These are phyloP conservation scores for Priceomyces carsonii DNA, from an alignment of 805 yeast genomes.

Conservation along the genomic window DNA sequence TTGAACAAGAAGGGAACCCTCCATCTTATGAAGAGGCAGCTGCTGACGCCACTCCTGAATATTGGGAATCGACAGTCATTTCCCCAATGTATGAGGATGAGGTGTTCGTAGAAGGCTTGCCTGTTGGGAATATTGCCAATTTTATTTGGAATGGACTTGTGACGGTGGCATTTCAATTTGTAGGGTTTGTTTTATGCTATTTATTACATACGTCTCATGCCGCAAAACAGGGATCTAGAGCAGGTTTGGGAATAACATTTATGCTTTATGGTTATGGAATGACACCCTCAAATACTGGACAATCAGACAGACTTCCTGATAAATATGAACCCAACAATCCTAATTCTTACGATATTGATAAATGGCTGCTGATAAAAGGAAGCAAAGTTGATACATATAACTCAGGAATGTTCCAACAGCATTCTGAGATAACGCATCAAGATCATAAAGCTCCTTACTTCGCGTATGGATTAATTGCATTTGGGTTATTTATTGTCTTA, in stretches of 20 bases:
- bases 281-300: slow-evolving; percentile 42
- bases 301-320: slow-evolving; percentile 32
- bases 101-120: slow-evolving; percentile 90
- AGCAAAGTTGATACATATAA: slow-evolving; percentile 27
- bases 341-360: slow-evolving; percentile 31
- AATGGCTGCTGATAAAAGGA: slow-evolving; percentile 27
- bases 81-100: slow-evolving; percentile 84
- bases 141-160: slow-evolving; percentile 89
- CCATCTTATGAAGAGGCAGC: slow-evolving; percentile 96
- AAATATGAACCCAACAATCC: slow-evolving; percentile 36
- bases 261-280: slow-evolving; percentile 57
- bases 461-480: slow-evolving; percentile 61
- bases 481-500: slow-evolving; percentile 65
- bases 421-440: slow-evolving; percentile 4
- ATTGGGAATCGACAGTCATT: slow-evolving; percentile 89
- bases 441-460: slow-evolving; percentile 46
- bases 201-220: slow-evolving; percentile 95
- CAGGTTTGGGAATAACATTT: slow-evolving; percentile 86
- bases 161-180: slow-evolving; percentile 87
- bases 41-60: slow-evolving; percentile 91
- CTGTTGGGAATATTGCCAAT: slow-evolving; percentile 90
- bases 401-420: slow-evolving; percentile 26
- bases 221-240: slow-evolving; percentile 91
- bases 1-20: slow-evolving; percentile 53
- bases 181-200: slow-evolving; percentile 90